Conservation (phyloP, 805 yeast genomes). For the Ogataea trehalophila region DNA sequence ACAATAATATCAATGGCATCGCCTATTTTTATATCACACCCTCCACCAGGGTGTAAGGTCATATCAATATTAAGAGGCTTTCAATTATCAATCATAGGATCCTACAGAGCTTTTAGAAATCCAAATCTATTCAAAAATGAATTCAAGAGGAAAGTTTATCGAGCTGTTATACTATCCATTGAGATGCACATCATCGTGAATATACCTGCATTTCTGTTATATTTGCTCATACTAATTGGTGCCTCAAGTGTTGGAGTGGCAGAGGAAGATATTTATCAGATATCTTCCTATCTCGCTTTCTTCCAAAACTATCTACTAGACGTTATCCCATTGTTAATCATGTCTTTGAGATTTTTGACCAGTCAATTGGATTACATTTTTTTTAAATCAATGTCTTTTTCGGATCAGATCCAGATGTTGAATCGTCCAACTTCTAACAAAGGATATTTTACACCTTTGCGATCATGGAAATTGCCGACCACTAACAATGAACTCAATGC, state of each 20-base stretch:
- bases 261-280: too few relatives aligned
- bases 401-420: conserved; percentile 32
- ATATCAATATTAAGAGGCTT: conserved; percentile 47
- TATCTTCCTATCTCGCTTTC: too few relatives aligned
- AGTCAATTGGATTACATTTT: conserved; percentile 39
- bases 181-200: conserved; percentile 32
- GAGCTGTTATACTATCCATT: conserved; percentile 35
- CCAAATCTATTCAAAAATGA: conserved; percentile 33
- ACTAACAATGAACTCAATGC: too few relatives aligned
- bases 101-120: conserved; percentile 41
- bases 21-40: conserved; percentile 52
- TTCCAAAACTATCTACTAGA: conserved; percentile 36
- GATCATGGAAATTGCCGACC: conserved; percentile 1
- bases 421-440: conserved; percentile 36
- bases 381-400: conserved; percentile 32
- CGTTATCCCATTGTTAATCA: conserved; percentile 36
- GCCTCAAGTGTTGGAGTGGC: too few relatives aligned
- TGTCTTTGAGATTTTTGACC: conserved; percentile 32
- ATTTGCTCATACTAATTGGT: too few relatives aligned
- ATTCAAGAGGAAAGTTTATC: conserved; percentile 33
- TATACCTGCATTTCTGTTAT: conserved; percentile 7
- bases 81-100: conserved; percentile 48
- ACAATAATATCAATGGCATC: conserved; percentile 27
- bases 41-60: conserved; percentile 50
- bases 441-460: conserved; percentile 5